Conservation (phyloP, 805 yeast species). For the Kuraishia floccosa region DNA sequence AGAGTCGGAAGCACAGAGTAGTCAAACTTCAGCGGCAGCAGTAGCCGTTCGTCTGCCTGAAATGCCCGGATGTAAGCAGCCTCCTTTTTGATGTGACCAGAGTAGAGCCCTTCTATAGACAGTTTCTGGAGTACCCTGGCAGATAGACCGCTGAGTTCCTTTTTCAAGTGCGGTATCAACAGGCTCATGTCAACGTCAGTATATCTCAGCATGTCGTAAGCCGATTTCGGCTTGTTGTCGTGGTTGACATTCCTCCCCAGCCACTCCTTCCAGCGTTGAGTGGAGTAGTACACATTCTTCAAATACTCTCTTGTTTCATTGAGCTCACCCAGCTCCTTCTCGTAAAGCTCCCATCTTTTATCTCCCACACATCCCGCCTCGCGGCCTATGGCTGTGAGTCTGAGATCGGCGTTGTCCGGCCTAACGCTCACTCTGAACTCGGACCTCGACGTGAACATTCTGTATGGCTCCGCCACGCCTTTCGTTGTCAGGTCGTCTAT, state of each 20-base stretch:
- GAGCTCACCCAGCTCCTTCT: slow-evolving; percentile 30
- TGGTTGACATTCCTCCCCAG: slow-evolving; percentile 37
- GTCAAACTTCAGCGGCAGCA: slow-evolving; percentile 57
- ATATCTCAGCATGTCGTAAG: slow-evolving; percentile 62
- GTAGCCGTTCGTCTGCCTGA: slow-evolving; percentile 68
- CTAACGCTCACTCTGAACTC: slow-evolving; percentile 87
- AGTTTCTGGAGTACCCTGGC: slow-evolving; percentile 45
- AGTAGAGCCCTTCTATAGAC: slow-evolving; percentile 73
- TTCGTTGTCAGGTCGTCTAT: slow-evolving; percentile 90
- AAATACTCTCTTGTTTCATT: slow-evolving; percentile 34
- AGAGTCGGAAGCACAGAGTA: slow-evolving; percentile 50
- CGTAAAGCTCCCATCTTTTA: slow-evolving; percentile 39
- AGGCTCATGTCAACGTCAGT: slow-evolving; percentile 23
- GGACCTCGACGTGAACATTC: slow-evolving; percentile 96
- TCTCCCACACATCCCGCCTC: slow-evolving; percentile 55
- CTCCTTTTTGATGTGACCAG: slow-evolving; percentile 70
- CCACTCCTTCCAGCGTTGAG: slow-evolving; percentile 50
- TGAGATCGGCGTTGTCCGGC: slow-evolving; percentile 86
- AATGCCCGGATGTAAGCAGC: slow-evolving; percentile 62
- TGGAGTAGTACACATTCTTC: slow-evolving; percentile 30
- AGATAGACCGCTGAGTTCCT: slow-evolving; percentile 18
- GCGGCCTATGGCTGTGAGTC: slow-evolving; percentile 66
- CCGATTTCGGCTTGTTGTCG: slow-evolving; percentile 43
- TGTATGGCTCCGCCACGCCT: slow-evolving; percentile 93
- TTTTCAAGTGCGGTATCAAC: slow-evolving; percentile 23